Conservation (phyloP, 1,139 yeast species). For the Hansenula sp. region DNA sequence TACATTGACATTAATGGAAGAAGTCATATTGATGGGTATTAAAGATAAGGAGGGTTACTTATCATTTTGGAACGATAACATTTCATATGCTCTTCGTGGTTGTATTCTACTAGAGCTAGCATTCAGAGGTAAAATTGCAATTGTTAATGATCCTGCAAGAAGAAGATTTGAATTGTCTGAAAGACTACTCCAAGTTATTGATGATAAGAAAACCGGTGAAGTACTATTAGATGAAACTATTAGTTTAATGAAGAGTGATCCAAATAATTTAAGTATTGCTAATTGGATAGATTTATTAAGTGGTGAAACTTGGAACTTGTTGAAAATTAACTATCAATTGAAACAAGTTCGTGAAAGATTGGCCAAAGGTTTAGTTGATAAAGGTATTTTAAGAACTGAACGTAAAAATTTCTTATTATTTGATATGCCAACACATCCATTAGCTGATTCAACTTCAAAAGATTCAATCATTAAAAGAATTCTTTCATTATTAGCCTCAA, state of each 20-base stretch:
- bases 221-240: constrained; percentile 90
- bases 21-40: constrained; percentile 84
- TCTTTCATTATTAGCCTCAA: constrained; percentile 60
- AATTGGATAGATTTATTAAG: constrained; percentile 93
- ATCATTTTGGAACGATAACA: constrained; percentile 97
- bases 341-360: constrained; percentile 96
- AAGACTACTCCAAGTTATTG: constrained; percentile 81
- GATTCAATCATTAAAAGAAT: constrained; percentile 72
- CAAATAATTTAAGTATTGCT: constrained; percentile 72
- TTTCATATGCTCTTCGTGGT: constrained; percentile 93
- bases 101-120: constrained; percentile 91
- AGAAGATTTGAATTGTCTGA: constrained; percentile 85
- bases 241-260: constrained; percentile 83
- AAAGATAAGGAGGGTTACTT: constrained; percentile 95
- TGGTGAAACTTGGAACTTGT: constrained; percentile 96
- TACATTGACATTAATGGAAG: constrained; percentile 89
- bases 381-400: constrained; percentile 95
- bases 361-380: constrained; percentile 95
- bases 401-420: constrained; percentile 89
- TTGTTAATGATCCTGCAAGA: constrained; percentile 92
- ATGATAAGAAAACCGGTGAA: constrained; percentile 88
- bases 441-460: constrained; percentile 82
- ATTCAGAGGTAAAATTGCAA: constrained; percentile 79
- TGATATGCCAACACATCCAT: constrained; percentile 99
- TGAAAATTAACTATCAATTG: constrained; percentile 91